A percentile compares a stretch with the other conserved stretches of the same genome.
Evolutionary conservation across 2,329 filamentous ascomycete genomes (phyloP).

Genomic region (Sphaerulina musiva): DNA sequence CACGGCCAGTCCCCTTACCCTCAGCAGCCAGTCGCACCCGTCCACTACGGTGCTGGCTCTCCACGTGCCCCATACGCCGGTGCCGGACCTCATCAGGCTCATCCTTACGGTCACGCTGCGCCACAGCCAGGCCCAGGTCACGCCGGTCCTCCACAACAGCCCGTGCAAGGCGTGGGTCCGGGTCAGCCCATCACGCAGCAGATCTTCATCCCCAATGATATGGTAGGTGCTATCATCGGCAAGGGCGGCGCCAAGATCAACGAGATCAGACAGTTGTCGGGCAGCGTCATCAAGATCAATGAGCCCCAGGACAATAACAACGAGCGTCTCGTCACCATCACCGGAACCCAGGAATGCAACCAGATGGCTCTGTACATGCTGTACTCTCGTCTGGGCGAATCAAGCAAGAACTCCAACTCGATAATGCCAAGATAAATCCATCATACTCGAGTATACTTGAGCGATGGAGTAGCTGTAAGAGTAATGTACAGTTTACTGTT

Average conservation of each 20-base stretch:
- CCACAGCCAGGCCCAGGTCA: slow-evolving; percentile 48
- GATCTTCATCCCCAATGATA: slow-evolving; percentile 98
- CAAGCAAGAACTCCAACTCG: slow-evolving; percentile 38
- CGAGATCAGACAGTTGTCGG: slow-evolving; percentile 92
- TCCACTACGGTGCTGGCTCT: slow-evolving; percentile 69
- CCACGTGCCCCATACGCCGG: slow-evolving; percentile 72
- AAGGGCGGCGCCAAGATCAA: slow-evolving; percentile 99
- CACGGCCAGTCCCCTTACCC: slow-evolving; percentile 51
- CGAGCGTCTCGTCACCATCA: slow-evolving; percentile 93
- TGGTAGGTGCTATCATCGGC: slow-evolving; percentile 98
- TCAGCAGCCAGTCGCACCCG: slow-evolving; percentile 52
- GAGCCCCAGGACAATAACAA: slow-evolving; percentile 99
- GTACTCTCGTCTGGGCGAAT: slow-evolving; percentile 86
- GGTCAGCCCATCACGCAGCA: slow-evolving; percentile 90
- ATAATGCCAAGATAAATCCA: slow-evolving; percentile 29
- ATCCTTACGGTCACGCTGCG: slow-evolving; percentile 50
- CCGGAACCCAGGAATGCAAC: slow-evolving; percentile 95
- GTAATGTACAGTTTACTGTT: too few relatives aligned
- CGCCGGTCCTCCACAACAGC: slow-evolving; percentile 65
- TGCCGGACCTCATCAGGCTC: slow-evolving; percentile 62
- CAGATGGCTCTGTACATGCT: slow-evolving; percentile 99
- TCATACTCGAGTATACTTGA: not conserved
- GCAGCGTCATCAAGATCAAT: slow-evolving; percentile 99
- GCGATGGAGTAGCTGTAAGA: too few relatives aligned
- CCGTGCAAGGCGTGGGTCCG: slow-evolving; percentile 63